Conservation (phyloP, 129 eudicot species). For the Chrysanthemum makinoi region DNA sequence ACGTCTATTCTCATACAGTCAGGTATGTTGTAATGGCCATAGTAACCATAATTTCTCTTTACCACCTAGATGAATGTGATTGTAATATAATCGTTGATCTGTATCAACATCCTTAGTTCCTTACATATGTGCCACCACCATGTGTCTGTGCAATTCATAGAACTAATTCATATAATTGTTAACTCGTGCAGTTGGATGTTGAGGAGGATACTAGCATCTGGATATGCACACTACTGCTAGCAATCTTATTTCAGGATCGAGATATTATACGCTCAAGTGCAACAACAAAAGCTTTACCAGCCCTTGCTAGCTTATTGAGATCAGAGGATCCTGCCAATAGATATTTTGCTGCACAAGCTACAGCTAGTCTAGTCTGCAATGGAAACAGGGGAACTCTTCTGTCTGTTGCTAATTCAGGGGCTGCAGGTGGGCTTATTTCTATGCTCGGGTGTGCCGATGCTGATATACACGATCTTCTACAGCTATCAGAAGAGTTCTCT, state of each 20-base stretch:
- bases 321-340: constrained; percentile 79
- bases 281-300: constrained; percentile 83
- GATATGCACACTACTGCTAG: constrained; percentile 76
- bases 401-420: constrained; percentile 96
- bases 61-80: neutral
- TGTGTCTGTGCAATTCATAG: neutral
- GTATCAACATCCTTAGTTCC: neutral
- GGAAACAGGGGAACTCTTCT: constrained; percentile 99
- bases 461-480: constrained; percentile 68
- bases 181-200: constrained; percentile 46
- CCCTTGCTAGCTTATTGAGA: constrained; percentile 74
- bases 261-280: constrained; percentile 83
- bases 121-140: neutral
- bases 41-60: neutral
- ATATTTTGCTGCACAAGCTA: constrained; percentile 95
- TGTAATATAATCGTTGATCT: neutral
- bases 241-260: constrained; percentile 82
- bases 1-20: constrained; percentile 48
- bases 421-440: constrained; percentile 85
- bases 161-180: neutral
- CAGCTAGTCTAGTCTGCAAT: constrained; percentile 85
- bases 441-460: constrained; percentile 87
- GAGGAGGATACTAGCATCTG: constrained; percentile 79
- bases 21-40: constrained; percentile 45
- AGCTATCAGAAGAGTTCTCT: constrained; percentile 71